Percentiles rank a stretch among this genome's conserved stretches.
Conservation (phyloP, 2,329 filamentous ascomycete species). For the Lecanicillium sp. region DNA sequence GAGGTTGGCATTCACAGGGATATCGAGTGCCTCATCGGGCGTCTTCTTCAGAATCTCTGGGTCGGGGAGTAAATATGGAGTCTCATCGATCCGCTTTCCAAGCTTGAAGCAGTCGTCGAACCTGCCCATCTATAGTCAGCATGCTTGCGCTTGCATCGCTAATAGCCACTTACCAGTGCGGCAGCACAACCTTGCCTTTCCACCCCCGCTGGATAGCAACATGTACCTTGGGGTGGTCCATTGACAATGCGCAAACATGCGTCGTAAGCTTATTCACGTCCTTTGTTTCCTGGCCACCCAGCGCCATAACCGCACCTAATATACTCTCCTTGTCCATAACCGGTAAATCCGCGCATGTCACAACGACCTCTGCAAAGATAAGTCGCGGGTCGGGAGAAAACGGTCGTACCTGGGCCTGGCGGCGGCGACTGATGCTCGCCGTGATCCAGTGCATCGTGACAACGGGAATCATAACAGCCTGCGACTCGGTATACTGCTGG, state of each 20-base stretch:
- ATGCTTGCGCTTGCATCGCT: no score
- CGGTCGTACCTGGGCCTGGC: slow-evolving; percentile 68
- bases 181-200: slow-evolving; percentile 75
- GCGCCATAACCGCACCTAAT: slow-evolving; percentile 76
- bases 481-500: slow-evolving; percentile 68
- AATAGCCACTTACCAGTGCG: slow-evolving; percentile 83
- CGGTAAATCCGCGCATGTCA: slow-evolving; percentile 79
- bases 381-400: slow-evolving; percentile 86
- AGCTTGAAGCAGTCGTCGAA: slow-evolving; percentile 95
- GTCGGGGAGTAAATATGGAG: slow-evolving; percentile 76
- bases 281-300: slow-evolving; percentile 75
- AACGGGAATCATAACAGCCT: slow-evolving; percentile 73
- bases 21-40: slow-evolving; percentile 46
- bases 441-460: slow-evolving; percentile 77
- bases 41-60: slow-evolving; percentile 67
- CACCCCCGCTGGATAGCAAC: slow-evolving; percentile 55
- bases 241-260: slow-evolving; percentile 76
- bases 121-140: slow-evolving; percentile 37
- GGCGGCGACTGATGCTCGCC: slow-evolving; percentile 58
- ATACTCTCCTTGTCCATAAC: slow-evolving; percentile 86
- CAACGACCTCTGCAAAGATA: slow-evolving; percentile 77
- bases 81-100: slow-evolving; percentile 82
- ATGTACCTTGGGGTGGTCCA: slow-evolving; percentile 64
- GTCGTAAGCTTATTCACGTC: slow-evolving; percentile 68
- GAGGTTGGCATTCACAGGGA: slow-evolving; percentile 52